Conservation (phyloP, 176 grass and related monocot species). For the Hsuehochloa calcarea region DNA sequence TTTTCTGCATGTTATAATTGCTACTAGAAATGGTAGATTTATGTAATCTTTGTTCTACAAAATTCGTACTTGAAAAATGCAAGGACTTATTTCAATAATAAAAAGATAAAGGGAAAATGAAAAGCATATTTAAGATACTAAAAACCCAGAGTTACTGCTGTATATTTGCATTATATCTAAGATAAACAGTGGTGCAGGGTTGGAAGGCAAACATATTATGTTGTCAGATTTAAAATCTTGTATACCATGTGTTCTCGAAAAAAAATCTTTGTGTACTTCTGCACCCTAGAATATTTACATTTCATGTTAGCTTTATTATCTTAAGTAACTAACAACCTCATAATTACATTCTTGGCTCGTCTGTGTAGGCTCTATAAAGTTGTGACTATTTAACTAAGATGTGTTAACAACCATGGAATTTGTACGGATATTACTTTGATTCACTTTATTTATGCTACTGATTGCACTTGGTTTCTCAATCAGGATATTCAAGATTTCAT, state of each 20-base stretch:
- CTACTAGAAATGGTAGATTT: neutral
- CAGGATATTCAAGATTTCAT: slow-evolving; percentile 29
- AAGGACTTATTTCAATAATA: neutral
- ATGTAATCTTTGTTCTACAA: neutral
- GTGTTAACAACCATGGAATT: neutral
- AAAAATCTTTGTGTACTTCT: neutral
- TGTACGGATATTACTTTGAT: neutral
- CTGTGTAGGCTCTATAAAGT: neutral
- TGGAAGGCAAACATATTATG: neutral
- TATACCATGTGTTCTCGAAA: neutral
- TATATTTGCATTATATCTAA: neutral
- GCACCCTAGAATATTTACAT: neutral
- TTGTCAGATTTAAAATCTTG: neutral
- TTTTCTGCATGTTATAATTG: neutral
- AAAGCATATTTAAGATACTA: neutral
- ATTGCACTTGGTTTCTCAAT: slow-evolving; percentile 19
- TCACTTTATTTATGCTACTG: neutral
- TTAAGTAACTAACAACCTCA: neutral
- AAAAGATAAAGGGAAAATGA: neutral
- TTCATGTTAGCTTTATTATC: neutral
- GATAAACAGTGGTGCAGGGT: neutral
- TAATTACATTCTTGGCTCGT: neutral
- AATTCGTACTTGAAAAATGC: neutral
- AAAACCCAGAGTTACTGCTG: neutral
- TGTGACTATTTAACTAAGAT: neutral